Percentiles rank a stretch among this genome's conserved stretches.
Conservation (phyloP, 768 basidiomycete genomes). For the Agrocybe pediades region DNA sequence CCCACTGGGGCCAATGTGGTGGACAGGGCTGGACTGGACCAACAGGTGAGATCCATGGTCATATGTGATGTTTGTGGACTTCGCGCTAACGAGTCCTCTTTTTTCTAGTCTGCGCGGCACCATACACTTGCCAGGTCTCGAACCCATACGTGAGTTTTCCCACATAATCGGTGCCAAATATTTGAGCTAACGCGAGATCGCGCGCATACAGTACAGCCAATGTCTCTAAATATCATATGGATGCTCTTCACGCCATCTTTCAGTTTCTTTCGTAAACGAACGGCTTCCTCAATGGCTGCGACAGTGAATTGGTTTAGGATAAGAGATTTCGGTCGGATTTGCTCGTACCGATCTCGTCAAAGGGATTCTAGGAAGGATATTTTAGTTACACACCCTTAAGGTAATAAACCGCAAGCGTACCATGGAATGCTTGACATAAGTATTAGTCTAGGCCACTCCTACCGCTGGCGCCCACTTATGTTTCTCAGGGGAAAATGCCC, state of each 20-base stretch:
- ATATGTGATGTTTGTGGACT: too few relatives aligned
- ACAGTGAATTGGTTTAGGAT: not conserved
- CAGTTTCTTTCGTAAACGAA: conserved; percentile 86
- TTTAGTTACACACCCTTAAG: not conserved
- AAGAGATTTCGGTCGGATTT: not conserved
- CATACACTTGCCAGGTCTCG: too few relatives aligned
- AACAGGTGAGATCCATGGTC: too few relatives aligned
- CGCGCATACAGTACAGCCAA: conserved; percentile 1
- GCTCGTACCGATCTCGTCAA: conserved; percentile 91
- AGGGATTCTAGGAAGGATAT: conserved; percentile 74
- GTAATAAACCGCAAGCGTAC: conserved; percentile 42
- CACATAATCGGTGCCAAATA: not conserved
- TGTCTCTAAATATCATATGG: not conserved
- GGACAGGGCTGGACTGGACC: conserved; percentile 13
- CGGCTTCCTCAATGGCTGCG: conserved; percentile 94
- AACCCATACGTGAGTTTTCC: too few relatives aligned
- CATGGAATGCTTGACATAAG: conserved; percentile 99
- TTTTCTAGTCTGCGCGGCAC: too few relatives aligned
- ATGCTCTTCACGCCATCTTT: conserved; percentile 82
- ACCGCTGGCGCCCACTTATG: too few relatives aligned
- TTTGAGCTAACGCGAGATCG: not conserved
- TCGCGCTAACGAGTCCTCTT: too few relatives aligned
- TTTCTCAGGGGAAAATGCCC: too few relatives aligned
- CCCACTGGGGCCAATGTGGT: conserved; percentile 13
- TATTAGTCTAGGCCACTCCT: too few relatives aligned